Conservation (phyloP, 2,329 filamentous ascomycete genomes). For the Amylocarpus encephaloides region DNA sequence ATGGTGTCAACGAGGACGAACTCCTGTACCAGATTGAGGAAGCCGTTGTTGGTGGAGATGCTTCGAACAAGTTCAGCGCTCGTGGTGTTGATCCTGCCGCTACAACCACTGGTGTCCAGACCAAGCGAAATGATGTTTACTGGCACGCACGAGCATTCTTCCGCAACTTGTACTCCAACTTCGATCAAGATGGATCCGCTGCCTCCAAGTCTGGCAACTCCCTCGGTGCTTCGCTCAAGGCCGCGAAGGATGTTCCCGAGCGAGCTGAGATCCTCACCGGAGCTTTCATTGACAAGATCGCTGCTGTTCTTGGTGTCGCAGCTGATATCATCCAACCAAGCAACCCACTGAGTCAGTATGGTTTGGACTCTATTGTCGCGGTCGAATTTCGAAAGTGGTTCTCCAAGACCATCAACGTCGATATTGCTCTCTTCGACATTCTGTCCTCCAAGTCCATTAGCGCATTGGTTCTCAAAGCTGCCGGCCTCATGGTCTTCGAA, state of each 20-base stretch:
- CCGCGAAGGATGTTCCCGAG: background rate
- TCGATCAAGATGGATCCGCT: background rate
- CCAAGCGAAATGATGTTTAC: slow-evolving; percentile 1
- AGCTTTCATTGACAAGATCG: slow-evolving; percentile 2
- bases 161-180: slow-evolving; percentile 2
- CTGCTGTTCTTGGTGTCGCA: background rate
- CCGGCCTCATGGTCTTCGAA: slow-evolving; percentile 1
- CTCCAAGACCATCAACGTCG: background rate
- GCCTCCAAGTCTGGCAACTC: background rate
- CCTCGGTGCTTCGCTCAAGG: background rate
- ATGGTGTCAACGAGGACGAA: slow-evolving; percentile 4
- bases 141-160: slow-evolving; percentile 2
- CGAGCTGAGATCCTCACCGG: background rate
- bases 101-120: slow-evolving; percentile 2
- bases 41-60: background rate
- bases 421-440: slow-evolving; percentile 4
- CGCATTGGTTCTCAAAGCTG: background rate
- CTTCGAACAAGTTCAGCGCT: background rate
- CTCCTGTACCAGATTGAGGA: slow-evolving; percentile 4
- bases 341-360: background rate
- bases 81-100: slow-evolving; percentile 1
- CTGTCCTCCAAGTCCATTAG: background rate
- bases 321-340: slow-evolving; percentile 1
- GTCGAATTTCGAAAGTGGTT: slow-evolving; percentile 1
- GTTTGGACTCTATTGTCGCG: slow-evolving; percentile 3